Evolutionary conservation across 2,329 filamentous ascomycete species (phyloP).

Genomic region (Tolypocladium capitatum): DNA sequence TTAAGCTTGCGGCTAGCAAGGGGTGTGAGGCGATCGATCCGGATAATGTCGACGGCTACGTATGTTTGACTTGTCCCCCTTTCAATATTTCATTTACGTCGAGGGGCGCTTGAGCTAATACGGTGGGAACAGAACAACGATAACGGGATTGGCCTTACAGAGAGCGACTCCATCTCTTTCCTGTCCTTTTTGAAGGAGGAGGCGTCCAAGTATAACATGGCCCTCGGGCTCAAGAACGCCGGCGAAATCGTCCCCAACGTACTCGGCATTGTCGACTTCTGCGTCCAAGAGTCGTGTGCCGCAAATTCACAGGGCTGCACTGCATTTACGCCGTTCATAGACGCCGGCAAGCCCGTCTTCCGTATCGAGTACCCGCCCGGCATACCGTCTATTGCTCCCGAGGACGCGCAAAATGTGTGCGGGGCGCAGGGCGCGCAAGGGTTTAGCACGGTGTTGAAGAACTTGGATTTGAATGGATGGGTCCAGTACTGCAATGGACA

Average conservation of each 20-base stretch:
- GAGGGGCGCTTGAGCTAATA: not conserved
- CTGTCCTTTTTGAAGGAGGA: slow-evolving; percentile 45
- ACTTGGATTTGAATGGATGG: too few species aligned
- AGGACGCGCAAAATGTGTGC: too few species aligned
- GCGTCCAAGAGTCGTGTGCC: slow-evolving; percentile 57
- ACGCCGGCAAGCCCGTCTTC: slow-evolving; percentile 53
- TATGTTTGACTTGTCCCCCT: slow-evolving; percentile 13
- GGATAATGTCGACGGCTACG: slow-evolving; percentile 57
- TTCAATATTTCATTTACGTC: too few species aligned
- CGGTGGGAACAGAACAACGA: slow-evolving; percentile 33
- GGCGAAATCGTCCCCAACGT: slow-evolving; percentile 40
- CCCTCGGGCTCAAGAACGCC: slow-evolving; percentile 57
- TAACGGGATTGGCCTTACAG: slow-evolving; percentile 48
- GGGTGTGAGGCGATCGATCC: slow-evolving; percentile 58
- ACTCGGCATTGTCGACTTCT: slow-evolving; percentile 43
- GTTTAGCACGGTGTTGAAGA: too few species aligned
- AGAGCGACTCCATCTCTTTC: slow-evolving; percentile 42
- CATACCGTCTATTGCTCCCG: slow-evolving; percentile 14
- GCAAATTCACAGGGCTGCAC: too few species aligned
- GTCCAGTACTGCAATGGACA: too few species aligned
- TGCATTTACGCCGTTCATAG: slow-evolving; percentile 47
- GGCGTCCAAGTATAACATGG: slow-evolving; percentile 39
- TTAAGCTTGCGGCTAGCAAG: slow-evolving; percentile 45
- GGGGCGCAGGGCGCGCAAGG: too few species aligned
- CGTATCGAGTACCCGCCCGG: slow-evolving; percentile 57